These are phyloP conservation scores for Mayamaea pseudoterrestris DNA, from an alignment of 108 stramenopile genomes.

Conservation along the genomic window DNA sequence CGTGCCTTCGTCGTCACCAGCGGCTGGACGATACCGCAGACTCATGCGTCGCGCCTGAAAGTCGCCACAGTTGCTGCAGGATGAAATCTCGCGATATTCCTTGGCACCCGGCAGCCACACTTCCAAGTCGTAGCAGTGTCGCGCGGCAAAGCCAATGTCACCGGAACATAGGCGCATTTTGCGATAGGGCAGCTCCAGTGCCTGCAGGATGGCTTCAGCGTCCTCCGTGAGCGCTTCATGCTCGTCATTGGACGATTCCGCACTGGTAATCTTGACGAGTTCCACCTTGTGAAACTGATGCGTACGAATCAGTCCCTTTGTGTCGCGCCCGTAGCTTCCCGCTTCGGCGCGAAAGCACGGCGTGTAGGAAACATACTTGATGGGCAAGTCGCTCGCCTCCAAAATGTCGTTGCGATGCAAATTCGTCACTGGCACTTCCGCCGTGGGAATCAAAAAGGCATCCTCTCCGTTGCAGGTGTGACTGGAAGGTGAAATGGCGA, in stretches of 20 bases:
- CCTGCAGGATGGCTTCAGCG: constrained; percentile 79
- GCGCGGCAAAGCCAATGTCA: constrained; percentile 91
- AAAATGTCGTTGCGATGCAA: constrained; percentile 76
- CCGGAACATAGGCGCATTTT: constrained; percentile 90
- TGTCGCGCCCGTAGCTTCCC: constrained; percentile 90
- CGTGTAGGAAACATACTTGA: constrained; percentile 80
- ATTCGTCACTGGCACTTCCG: constrained; percentile 94
- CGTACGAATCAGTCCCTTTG: constrained; percentile 91
- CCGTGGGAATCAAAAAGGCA: constrained; percentile 94
- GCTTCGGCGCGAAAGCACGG: constrained; percentile 99
- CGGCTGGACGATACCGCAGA: constrained; percentile 78
- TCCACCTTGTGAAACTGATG: constrained; percentile 99
- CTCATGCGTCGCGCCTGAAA: constrained; percentile 95
- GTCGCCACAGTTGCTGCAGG: constrained; percentile 91
- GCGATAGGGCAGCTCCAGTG: constrained; percentile 84
- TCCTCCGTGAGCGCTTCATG: constrained; percentile 80
- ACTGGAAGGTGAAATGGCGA: constrained; percentile 62
- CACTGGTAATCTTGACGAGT: constrained; percentile 86
- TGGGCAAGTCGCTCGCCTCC: constrained; percentile 80
- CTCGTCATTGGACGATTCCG: constrained; percentile 64
- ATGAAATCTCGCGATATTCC: constrained; percentile 91
- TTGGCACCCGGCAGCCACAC: constrained; percentile 93
- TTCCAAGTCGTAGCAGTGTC: constrained; percentile 95
- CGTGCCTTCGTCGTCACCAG: constrained; percentile 12
- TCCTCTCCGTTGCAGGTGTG: constrained; percentile 94